phyloP scores from a whole-genome alignment of 352 stramenopile species.

The Pythium dissimile region DNA sequence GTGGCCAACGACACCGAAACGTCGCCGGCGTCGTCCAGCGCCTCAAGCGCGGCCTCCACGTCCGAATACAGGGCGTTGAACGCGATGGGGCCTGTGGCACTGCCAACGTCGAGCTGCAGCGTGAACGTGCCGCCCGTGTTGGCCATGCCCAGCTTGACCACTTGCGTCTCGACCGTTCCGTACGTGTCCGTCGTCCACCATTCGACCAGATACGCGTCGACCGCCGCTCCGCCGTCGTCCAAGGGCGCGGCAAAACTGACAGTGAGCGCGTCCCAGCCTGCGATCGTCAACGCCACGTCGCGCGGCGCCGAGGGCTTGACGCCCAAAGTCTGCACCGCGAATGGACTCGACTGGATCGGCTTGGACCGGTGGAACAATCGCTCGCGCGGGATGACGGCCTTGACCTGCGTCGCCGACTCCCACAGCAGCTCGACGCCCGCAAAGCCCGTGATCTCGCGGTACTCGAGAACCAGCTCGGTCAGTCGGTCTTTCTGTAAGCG shows the following conservation, averaged over 20 bases:
- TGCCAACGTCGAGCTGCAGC: conserved; percentile 44
- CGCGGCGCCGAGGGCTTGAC: conserved; percentile 55
- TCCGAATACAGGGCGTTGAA: conserved; percentile 60
- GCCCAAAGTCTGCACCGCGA: conserved; percentile 44
- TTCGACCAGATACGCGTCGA: conserved; percentile 89
- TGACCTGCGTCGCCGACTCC: conserved; percentile 86
- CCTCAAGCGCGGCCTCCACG: conserved; percentile 77
- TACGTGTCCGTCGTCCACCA: conserved; percentile 67
- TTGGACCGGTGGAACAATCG: conserved; percentile 82
- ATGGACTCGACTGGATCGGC: conserved; percentile 63
- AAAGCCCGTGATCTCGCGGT: conserved; percentile 88
- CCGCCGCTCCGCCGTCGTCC: conserved; percentile 81
- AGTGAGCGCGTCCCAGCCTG: conserved; percentile 51
- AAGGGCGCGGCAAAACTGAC: conserved; percentile 82
- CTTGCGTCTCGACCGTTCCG: conserved; percentile 61
- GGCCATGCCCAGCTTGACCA: conserved; percentile 76
- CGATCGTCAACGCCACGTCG: conserved; percentile 40
- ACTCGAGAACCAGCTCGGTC: conserved; percentile 81
- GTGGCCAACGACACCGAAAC: conserved; percentile 58
- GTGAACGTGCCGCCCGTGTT: conserved; percentile 86
- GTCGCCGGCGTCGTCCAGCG: conserved; percentile 69
- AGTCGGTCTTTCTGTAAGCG: conserved; percentile 22
- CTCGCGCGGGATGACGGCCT: conserved; percentile 77
- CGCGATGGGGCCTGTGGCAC: conserved; percentile 51
- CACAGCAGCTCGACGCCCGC: conserved; percentile 86